Evolutionary conservation across 2,329 filamentous ascomycete genomes (phyloP), one percentile per base, ranked within the genome.

Genomic region (Neocucurbitaria cava): DNA sequence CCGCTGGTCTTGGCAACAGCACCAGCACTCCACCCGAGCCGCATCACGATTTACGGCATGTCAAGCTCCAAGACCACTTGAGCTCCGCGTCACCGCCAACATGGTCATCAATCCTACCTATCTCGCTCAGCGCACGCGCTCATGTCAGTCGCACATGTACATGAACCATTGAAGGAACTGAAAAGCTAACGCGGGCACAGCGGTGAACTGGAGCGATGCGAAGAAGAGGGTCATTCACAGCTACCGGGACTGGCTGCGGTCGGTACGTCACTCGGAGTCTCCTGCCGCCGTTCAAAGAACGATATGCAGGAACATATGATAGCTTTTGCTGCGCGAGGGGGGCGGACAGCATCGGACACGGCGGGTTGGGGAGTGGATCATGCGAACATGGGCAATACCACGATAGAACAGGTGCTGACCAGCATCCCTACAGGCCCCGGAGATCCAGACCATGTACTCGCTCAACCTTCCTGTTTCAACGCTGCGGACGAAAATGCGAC

Each of bases 371-470:
- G 30, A 36, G 17, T 20, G 43, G 17, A 18, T 36, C 21, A 20
- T 23, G 26, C 20, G 17, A 51, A 24, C 13, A 17, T 15, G n/a
- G 11, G 13, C 41, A 13, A 30, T 7, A n/a, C 9, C 15, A 35
- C 15, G 39, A 36, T 21, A 26, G 31, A 28, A n/a, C 30, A 49
- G 38, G 38, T 41, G 51, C 61, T 65, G 50, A 70, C 47, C n/a
- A 24, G 10, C 23, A 30, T 23, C 8, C 11, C 17, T 44, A 54
- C 76, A 99, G 95, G 92, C 92, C 36, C 94, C 95, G 58, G 93
- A 98, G 77, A 94, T 99, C 74, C 95, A 98, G 79, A 90, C 87
- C 59, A 96, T 98, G 92, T 99, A 99, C 86, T 90, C 90, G 59
- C 83, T 99, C 72, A 91, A 91, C 75, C 86, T 96, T 73, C 92